phyloP scores from a whole-genome alignment of 176 grass and related monocot species.

The Carex cristatella region DNA sequence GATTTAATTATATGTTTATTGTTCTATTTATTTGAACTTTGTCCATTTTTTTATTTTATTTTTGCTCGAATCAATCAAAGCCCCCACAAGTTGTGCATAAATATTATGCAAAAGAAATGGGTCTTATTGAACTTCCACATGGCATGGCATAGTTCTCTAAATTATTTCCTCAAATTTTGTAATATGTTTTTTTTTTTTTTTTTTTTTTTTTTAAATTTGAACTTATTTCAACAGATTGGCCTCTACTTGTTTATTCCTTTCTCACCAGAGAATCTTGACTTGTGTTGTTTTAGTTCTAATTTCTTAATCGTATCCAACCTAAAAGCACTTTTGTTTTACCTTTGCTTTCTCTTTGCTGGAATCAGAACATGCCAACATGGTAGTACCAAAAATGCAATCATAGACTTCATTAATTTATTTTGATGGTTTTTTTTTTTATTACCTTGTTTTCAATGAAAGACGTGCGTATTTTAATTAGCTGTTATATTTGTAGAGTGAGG shows the following conservation, averaged over 20 bases:
- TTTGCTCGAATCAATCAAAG: neutral
- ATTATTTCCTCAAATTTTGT: neutral
- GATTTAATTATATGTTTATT: neutral
- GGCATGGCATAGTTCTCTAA: neutral
- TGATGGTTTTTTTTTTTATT: no score
- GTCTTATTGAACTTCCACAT: constrained; percentile 15
- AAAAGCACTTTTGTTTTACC: neutral
- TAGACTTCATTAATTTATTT: no score
- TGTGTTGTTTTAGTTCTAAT: neutral
- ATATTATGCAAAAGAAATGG: neutral
- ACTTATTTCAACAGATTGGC: neutral
- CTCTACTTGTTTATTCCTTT: constrained; percentile 13
- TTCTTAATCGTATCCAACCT: neutral
- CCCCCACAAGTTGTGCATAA: neutral
- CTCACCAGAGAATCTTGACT: constrained; percentile 16
- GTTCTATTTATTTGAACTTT: neutral
- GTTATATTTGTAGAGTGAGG: no score
- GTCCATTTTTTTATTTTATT: neutral
- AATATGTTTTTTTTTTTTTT: neutral
- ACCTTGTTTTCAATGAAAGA: no score
- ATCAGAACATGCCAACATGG: neutral
- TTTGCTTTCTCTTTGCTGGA: neutral
- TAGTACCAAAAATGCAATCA: neutral
- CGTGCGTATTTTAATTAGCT: no score
- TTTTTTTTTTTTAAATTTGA: no score